A percentile compares a stretch with the other conserved stretches of the same genome.
phyloP scores from a whole-genome alignment of 345 rosid genomes.

The Ceriops tagal region DNA sequence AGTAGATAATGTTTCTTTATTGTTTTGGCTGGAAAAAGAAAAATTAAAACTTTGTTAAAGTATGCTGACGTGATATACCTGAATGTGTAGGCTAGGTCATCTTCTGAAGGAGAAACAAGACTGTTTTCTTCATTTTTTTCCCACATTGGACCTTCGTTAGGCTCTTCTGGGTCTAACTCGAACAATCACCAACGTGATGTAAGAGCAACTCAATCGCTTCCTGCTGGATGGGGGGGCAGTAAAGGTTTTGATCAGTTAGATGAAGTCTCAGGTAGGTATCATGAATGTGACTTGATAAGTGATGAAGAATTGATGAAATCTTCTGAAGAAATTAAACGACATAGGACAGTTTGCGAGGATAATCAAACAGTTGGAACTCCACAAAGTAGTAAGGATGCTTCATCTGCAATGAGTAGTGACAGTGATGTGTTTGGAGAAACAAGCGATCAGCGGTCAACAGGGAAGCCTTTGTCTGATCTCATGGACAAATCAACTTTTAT shows the following conservation, averaged over 20 bases:
- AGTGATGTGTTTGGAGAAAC: conserved; percentile 48
- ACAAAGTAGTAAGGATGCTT: conserved; percentile 14
- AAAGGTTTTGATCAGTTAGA: conserved; percentile 33
- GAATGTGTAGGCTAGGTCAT: conserved; percentile 58
- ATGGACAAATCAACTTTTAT: conserved; percentile 61
- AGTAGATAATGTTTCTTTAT: not conserved
- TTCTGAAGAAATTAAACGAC: conserved; percentile 13
- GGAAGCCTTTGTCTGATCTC: conserved; percentile 40
- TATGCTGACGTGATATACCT: conserved; percentile 27
- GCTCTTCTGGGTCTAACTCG: conserved; percentile 38
- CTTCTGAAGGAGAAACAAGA: conserved; percentile 41
- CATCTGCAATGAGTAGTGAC: conserved; percentile 38
- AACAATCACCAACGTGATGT: conserved; percentile 35
- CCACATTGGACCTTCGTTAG: conserved; percentile 26
- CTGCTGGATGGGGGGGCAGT: conserved; percentile 37
- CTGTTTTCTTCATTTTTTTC: conserved; percentile 47
- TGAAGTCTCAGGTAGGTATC: conserved; percentile 19
- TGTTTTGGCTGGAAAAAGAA: not conserved
- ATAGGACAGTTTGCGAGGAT: not conserved
- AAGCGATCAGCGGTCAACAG: conserved; percentile 30
- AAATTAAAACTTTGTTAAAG: not conserved
- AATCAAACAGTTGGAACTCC: conserved; percentile 1
- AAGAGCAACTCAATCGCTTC: conserved; percentile 40
- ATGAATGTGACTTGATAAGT: conserved; percentile 19
- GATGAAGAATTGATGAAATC: conserved; percentile 18